phyloP scores from a whole-genome alignment of 2,329 filamentous ascomycete genomes.

The Neoarthrinium moseri region DNA sequence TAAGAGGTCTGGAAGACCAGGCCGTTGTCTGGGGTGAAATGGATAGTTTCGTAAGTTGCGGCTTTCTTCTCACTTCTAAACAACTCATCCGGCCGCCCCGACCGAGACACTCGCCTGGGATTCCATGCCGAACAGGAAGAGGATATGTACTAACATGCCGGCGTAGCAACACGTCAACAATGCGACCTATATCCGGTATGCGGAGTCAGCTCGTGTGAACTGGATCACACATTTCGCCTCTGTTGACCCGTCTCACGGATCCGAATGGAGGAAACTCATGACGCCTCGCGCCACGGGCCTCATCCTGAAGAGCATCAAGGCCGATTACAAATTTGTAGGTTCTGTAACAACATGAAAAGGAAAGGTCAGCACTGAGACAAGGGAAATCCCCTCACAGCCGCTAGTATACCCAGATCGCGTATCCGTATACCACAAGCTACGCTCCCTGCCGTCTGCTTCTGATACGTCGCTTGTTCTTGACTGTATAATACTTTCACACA shows the following conservation, averaged over 20 bases:
- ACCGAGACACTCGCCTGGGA: no score
- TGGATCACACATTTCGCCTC: constrained; percentile 72
- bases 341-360: no score
- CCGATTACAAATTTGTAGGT: constrained; percentile 85
- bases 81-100: no score
- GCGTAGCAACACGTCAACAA: constrained; percentile 78
- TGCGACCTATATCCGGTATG: constrained; percentile 78
- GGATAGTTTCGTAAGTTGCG: constrained; percentile 52
- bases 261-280: constrained; percentile 69
- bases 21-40: constrained; percentile 62
- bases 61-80: constrained; percentile 1
- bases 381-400: no score
- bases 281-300: constrained; percentile 66
- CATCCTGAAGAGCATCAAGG: constrained; percentile 76
- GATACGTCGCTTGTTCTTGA: constrained; percentile 55
- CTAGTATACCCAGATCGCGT: constrained; percentile 82
- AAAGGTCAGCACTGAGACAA: no score
- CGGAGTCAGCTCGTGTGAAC: constrained; percentile 77
- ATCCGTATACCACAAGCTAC: constrained; percentile 79
- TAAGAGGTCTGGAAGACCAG: constrained; percentile 21
- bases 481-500: constrained; percentile 71
- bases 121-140: no score
- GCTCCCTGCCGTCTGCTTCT: constrained; percentile 42
- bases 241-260: constrained; percentile 58
- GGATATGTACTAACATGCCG: neutral